Base-by-base conservation (phyloP, 345 rosid genomes). In the Excoecaria cochinchinensis region DNA sequence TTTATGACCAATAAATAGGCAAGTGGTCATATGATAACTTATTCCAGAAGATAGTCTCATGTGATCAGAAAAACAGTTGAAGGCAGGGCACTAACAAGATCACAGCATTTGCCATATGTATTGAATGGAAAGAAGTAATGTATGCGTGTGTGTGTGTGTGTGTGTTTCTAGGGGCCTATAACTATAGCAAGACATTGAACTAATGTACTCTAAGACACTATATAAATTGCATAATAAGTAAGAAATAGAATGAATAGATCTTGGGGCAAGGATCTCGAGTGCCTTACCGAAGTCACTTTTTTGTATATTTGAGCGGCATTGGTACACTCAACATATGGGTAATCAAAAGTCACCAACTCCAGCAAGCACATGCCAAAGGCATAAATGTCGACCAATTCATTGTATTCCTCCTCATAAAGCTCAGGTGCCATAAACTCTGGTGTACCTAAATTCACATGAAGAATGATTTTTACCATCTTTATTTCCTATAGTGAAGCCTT, bases 301-400 rank as follows among this genome's bases (percentile, higher is more conserved):
- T 77, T 81, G 59, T 76, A 81, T 81, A 81, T 81, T 67, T 81
- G 84, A 70, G 84, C 84, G 69, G 84, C 80, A 77, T 81, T 81
- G 62, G 75, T 19, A 22, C 84, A 81, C 72, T 81, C 84, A 11
- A 64, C 42, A 36, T 81, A 81, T 17, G 84, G 84, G 67, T 81
- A 81, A 63, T 81, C 84, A 69, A 81, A 58, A 51, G 84, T 81
- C 61, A 74, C 80, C 77, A 81, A 50, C 75, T 81, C 84, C 56
- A 81, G 75, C 77, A 81, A 81, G 84, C 84, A 81, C 84, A 81
- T 76, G 55, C 84, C 84, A 64, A 81, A 81, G 40, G 84, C 84
- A 77, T 81, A 81, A 38, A 81, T 81, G 62, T 81, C 84, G 48
- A 81, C 84, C 69, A 81, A 80, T 61, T 81, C 84, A 73, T 81